A percentile compares a stretch with the other conserved stretches of the same genome.
Evolutionary conservation across 805 yeast genomes (phyloP).

Genomic region (Spathaspora passalidarum): DNA sequence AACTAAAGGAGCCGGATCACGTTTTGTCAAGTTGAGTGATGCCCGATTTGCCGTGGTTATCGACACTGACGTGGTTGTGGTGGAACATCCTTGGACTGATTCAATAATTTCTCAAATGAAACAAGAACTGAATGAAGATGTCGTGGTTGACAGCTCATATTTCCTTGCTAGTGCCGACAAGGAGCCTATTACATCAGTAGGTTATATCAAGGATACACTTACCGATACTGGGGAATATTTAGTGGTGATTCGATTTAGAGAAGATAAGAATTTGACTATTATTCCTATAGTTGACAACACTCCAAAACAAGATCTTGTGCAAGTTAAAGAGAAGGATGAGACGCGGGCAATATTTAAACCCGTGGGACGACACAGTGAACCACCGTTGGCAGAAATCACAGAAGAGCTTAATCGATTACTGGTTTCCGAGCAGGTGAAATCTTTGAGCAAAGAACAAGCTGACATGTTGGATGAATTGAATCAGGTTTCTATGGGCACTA

Average conservation of each 20-base stretch:
- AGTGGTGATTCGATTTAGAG: conserved; percentile 13
- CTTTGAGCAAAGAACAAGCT: not conserved
- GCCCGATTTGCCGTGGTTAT: conserved; percentile 7
- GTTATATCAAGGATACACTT: conserved; percentile 22
- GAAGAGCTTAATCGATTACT: conserved; percentile 11
- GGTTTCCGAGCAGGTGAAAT: not conserved
- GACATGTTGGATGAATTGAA: conserved; percentile 13
- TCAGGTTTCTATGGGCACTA: conserved; percentile 16
- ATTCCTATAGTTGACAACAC: conserved; percentile 11
- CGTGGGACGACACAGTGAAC: not conserved
- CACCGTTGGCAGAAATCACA: conserved; percentile 17
- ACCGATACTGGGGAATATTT: conserved; percentile 28
- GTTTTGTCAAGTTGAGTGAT: conserved; percentile 6
- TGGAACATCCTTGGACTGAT: conserved; percentile 16
- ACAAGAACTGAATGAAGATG: not conserved
- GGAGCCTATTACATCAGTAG: conserved; percentile 10
- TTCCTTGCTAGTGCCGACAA: conserved; percentile 4
- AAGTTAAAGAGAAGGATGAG: not conserved
- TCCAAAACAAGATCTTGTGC: not conserved
- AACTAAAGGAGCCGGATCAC: not conserved
- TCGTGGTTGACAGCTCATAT: conserved; percentile 7
- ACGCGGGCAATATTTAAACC: not conserved
- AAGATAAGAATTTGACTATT: conserved; percentile 12
- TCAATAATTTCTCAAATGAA: conserved; percentile 6
- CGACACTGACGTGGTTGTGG: conserved; percentile 11